A percentile compares a stretch with the other conserved stretches of the same genome.
Conservation (phyloP, 768 basidiomycete species). For the Boletus patriciae region DNA sequence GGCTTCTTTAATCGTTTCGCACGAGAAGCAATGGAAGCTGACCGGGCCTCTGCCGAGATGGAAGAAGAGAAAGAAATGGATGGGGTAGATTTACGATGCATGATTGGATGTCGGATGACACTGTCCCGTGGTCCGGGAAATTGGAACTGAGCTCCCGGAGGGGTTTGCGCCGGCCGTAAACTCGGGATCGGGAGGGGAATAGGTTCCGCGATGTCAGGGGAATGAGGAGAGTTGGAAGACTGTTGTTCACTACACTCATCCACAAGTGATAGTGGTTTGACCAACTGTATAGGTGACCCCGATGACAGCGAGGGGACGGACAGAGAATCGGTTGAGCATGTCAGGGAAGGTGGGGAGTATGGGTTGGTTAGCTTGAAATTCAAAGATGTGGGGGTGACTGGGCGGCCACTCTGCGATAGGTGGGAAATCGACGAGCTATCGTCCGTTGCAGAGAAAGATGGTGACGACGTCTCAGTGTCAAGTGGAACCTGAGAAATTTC, state of each 20-base stretch:
- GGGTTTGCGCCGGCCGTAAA: constrained; percentile 21
- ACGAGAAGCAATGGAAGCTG: constrained; percentile 36
- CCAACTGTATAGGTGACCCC: constrained; percentile 31
- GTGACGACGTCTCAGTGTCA: constrained; percentile 24
- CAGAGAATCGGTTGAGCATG: constrained; percentile 62
- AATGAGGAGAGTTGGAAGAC: constrained; percentile 26
- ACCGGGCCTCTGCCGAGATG: constrained; percentile 34
- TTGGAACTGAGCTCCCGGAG: constrained; percentile 35
- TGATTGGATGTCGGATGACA: constrained; percentile 31
- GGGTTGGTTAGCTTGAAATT: constrained; percentile 28
- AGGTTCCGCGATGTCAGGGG: constrained; percentile 33
- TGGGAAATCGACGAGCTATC: constrained; percentile 37
- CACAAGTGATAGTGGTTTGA: constrained; percentile 41
- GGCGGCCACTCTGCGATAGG: constrained; percentile 29
- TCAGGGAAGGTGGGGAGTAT: constrained; percentile 47
- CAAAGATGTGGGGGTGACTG: constrained; percentile 37
- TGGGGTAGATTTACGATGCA: constrained; percentile 39
- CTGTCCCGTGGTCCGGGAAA: constrained; percentile 45
- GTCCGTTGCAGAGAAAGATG: constrained; percentile 29
- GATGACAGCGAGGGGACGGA: constrained; percentile 56
- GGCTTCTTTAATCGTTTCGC: constrained; percentile 58
- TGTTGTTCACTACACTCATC: constrained; percentile 31
- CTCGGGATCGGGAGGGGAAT: constrained; percentile 25
- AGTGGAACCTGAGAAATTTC: neutral
- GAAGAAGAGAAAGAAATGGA: constrained; percentile 35